Base-by-base conservation (phyloP, 768 basidiomycete species). In the Psilocybe subaeruginosa region DNA sequence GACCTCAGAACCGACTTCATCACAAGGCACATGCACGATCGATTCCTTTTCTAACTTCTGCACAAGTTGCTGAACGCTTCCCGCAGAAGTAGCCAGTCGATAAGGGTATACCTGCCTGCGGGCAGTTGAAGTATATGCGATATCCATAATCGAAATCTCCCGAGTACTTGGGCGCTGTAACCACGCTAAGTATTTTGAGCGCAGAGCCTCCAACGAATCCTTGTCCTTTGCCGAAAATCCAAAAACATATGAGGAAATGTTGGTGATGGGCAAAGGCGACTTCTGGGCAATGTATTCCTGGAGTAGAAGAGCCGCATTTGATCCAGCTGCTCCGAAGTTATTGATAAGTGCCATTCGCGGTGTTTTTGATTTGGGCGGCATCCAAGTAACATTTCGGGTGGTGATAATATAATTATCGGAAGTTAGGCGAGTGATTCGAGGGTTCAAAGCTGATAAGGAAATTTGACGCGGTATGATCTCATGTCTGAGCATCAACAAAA, bases 271-370 rank as follows among this genome's bases (percentile, higher is more conserved):
- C 48, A 33, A 37, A 54, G 46, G 29, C 19, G 52, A 58, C 8
- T 50, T n/a, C 0, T 60, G 64, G 8, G 68, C 58, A 31, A 71
- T 9, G 62, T 78, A 72, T 65, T 90, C 89, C 64, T 91, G 86
- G 2, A 91, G 65, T 6, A 91, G 50, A 11, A 90, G 66, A 0
- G 87, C 83, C 2, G 82, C 79, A 61, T 91, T 91, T 7, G 89
- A 90, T 0, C 90, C 90, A 23, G 89, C 80, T 0, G 90, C 90
- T 17, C 91, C 91, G 64, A 90, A 92, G 65, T 90, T 92, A 66
- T 90, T 91, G 57, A 92, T 74, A 27, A 91, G 64, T 0, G 87
- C 88, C 6, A 85, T 61, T 6, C 88, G 79, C 11, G 78, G 73
- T 31, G 63, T 59, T 4, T 77, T 74, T 7, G 62, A 64, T 3